phyloP scores from a whole-genome alignment of 2,329 filamentous ascomycete species.

The Penicillium verrucosum region DNA sequence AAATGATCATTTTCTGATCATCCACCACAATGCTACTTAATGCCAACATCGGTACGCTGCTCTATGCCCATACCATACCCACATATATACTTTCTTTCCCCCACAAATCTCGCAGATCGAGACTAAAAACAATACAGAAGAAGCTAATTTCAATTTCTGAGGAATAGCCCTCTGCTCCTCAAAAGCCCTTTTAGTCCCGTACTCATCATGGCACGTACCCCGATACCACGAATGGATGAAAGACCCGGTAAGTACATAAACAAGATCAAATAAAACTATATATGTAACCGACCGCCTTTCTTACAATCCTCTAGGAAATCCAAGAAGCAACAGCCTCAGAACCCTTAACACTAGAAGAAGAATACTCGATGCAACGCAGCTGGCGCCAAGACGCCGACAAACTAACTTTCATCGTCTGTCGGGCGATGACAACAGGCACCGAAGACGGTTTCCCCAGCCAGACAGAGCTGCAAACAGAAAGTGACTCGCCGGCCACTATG shows the following conservation, averaged over 20 bases:
- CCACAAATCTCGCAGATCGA: background rate
- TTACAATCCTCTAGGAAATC: conserved; percentile 51
- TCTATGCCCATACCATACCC: background rate
- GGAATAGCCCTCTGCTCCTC: conserved; percentile 63
- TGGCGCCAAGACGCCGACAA: conserved; percentile 84
- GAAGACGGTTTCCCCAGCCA: background rate
- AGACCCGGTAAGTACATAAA: conserved; percentile 54
- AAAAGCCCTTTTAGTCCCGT: conserved; percentile 74
- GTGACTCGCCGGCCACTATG: conserved; percentile 59
- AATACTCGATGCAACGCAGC: conserved; percentile 84
- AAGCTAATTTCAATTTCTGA: background rate
- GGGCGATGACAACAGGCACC: conserved; percentile 35
- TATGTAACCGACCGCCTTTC: background rate
- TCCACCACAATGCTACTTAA: conserved; percentile 33
- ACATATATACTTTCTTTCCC: background rate
- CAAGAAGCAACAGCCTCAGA: conserved; percentile 86
- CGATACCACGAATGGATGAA: conserved; percentile 92
- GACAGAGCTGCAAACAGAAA: conserved; percentile 32
- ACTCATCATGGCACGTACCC: conserved; percentile 74
- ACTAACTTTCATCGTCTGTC: conserved; percentile 84
- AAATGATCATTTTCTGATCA: background rate
- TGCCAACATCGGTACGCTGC: conserved; percentile 32
- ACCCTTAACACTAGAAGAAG: conserved; percentile 71
- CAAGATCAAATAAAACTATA: background rate
- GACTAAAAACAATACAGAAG: background rate